Evolutionary conservation across 2,329 filamentous ascomycete genomes (phyloP).

Genomic region (Talaromyces rugulosus): DNA sequence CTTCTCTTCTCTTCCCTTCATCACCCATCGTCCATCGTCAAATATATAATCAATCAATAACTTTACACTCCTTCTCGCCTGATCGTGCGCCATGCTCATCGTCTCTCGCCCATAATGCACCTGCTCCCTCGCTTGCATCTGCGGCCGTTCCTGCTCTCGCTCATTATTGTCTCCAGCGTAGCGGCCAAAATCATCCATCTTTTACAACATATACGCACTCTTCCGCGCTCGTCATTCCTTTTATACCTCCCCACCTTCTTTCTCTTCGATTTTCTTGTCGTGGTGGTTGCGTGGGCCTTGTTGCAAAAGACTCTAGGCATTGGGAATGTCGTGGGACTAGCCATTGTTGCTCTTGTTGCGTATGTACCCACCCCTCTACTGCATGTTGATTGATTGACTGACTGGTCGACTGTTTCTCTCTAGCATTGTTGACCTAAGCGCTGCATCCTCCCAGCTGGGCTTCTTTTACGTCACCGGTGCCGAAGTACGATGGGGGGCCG

Average conservation of each 20-base stretch:
- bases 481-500: constrained; percentile 29
- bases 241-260: constrained; percentile 30
- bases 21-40: background rate
- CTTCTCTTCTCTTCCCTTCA: background rate
- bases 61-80: background rate
- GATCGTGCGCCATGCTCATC: constrained; percentile 17
- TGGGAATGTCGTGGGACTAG: constrained; percentile 15
- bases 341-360: constrained; percentile 18
- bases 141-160: constrained; percentile 23
- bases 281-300: constrained; percentile 18
- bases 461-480: constrained; percentile 30
- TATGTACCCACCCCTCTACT: constrained; percentile 13
- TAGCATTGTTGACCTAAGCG: constrained; percentile 20
- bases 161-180: constrained; percentile 22
- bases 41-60: background rate
- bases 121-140: constrained; percentile 13
- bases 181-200: constrained; percentile 26
- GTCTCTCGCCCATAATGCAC: constrained; percentile 16
- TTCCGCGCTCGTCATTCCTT: constrained; percentile 18
- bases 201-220: constrained; percentile 21
- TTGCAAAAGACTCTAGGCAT: constrained; percentile 19
- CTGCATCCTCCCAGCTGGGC: constrained; percentile 25
- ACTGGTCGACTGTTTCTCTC: background rate
- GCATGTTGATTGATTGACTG: background rate
- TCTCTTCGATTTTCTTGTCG: constrained; percentile 23